Base-by-base conservation (phyloP, 257 asterid species). In the Coffea canephora region DNA sequence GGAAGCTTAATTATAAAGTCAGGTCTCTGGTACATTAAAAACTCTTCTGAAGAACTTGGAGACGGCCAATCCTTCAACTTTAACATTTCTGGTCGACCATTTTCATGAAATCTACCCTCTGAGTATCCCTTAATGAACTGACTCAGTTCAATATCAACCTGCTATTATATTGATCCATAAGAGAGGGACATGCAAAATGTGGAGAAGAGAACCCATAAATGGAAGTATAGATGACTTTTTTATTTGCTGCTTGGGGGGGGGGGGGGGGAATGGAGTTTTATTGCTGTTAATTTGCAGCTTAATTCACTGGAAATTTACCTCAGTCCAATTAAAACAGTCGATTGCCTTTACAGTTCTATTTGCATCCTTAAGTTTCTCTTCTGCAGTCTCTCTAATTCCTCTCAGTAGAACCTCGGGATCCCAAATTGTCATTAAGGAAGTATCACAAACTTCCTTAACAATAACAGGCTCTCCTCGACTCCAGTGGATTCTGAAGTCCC, bases 1-100 rank as follows among this genome's bases (percentile, higher is more conserved):
- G 99, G 99, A 82, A 96, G 89, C 84, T 90, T 92, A 84, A 91
- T 92, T 80, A 96, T 89, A 76, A 96, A 92, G 73, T 92, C 99
- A 80, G 99, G 96, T 85, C 98, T 92, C 88, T 92, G 97, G 80
- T 89, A 96, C 86, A 96, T 84, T 84, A 96, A 82, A 87, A 96
- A 92, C 87, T 96, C 99, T 87, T 96, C 99, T 48, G 98, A 86
- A 76, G 96, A 90, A 87, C 93, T 82, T 66, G 97, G 97, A 48
- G 98, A 90, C 76, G 99, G 99, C 99, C 99, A 96, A 83, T 94
- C 98, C 90, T 96, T 92, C 88, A 96, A 86, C 86, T 92, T 96
- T 77, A 96, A 86, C 81, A 92, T 79, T 83, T 94, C 92, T 71
- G 86, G 88, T 87, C 73, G 78, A 78, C 94, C 98, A 76, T 85